Base-by-base conservation (phyloP, 192 early-diverging fungal species). In the Neocallimastix lanati region DNA sequence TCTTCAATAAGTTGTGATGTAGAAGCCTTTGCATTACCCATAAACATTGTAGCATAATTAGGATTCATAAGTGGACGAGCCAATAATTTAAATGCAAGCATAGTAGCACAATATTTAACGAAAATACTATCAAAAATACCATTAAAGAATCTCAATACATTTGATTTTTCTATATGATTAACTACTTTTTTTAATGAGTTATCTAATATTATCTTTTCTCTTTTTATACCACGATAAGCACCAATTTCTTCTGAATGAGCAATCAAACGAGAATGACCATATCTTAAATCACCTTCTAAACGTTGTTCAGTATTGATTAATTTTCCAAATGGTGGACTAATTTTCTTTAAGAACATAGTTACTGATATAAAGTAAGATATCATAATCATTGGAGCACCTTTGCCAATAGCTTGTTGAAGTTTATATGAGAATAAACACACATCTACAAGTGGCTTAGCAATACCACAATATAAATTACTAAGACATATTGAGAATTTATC, bases 291-390 rank as follows among this genome's bases (percentile, higher is more conserved):
- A 79, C 96, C 98, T 84, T 92, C 83, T 15, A 99, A 85, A 25
- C 88, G 90, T 83, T 96, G 95, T 83, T 98, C 95, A 81, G 94
- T 90, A 12, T 95, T 96, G 2, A 92, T 95, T 88, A 97, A 92
- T 84, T 94, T 96, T 58, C 96, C 96, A 84, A 98, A 99, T 4
- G 97, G 94, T 58, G 98, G 98, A 12, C 96, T 95, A 79, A 96
- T 84, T 21, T 88, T 87, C 25, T 96, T 89, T 78, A 99, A 84
- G 37, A 95, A 96, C 89, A 76, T 95, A 85, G 11, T 95, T 82
- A 83, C 90, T 92, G 76, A 95, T 88, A 76, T 91, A 90, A 82
- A 98, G 94, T 38, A 96, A 85, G 58, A 93, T 91, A 76, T 94
- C 93, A 40, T 91, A 89, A 27, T 96, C 98, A 78, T 98, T 92